phyloP scores from a whole-genome alignment of 108 stramenopile genomes.

The Fragilaria crotonensis region DNA sequence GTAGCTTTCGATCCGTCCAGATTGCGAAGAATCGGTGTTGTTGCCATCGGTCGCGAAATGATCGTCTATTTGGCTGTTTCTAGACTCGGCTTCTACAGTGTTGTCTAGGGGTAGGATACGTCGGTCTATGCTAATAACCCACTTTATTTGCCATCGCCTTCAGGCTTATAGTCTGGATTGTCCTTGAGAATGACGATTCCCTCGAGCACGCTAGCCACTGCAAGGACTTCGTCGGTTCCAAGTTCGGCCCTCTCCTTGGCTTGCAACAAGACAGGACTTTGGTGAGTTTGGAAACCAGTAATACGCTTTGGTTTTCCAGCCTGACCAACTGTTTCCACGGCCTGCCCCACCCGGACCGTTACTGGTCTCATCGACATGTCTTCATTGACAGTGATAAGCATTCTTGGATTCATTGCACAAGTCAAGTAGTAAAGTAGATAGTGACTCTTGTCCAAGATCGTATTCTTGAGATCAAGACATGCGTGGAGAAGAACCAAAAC shows the following conservation, averaged over 20 bases:
- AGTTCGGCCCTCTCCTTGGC: conserved; percentile 95
- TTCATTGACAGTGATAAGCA: conserved; percentile 96
- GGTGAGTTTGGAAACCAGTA: conserved; percentile 99
- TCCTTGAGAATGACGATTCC: conserved; percentile 93
- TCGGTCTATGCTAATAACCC: no score
- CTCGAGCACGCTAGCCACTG: conserved; percentile 85
- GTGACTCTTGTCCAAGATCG: conserved; percentile 94
- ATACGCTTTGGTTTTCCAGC: conserved; percentile 99
- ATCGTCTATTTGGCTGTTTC: conserved; percentile 48
- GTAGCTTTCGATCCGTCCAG: conserved; percentile 30
- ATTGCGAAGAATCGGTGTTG: conserved; percentile 47
- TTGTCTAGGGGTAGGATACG: not conserved
- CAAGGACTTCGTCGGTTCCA: conserved; percentile 90
- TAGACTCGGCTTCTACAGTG: conserved; percentile 43
- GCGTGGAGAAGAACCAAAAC: conserved; percentile 87
- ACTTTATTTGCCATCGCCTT: conserved; percentile 21
- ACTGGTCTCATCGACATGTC: conserved; percentile 79
- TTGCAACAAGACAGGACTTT: conserved; percentile 93
- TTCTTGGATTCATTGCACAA: conserved; percentile 95
- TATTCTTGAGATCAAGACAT: conserved; percentile 89
- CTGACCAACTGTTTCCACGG: conserved; percentile 99
- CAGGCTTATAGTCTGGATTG: conserved; percentile 78
- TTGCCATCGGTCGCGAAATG: conserved; percentile 62
- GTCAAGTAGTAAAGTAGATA: conserved; percentile 94
- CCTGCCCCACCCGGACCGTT: conserved; percentile 97